Conservation (phyloP, 1,284 basidiomycete species). For the Agaricales sp. region DNA sequence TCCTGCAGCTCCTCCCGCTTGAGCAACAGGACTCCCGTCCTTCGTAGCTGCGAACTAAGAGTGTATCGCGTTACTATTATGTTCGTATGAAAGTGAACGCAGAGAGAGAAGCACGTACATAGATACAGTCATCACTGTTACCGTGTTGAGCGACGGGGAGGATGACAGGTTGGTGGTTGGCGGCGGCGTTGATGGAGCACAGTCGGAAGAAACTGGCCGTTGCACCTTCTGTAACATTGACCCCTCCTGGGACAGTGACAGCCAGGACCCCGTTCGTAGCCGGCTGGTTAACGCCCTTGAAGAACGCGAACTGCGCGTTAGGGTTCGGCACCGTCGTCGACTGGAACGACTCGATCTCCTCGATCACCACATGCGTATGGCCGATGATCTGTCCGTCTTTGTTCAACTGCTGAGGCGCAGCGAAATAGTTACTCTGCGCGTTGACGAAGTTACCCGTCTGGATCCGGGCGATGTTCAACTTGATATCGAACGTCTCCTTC, state of each 20-base stretch:
- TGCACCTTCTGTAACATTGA: slow-evolving; percentile 36
- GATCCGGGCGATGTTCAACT: slow-evolving; percentile 31
- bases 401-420: slow-evolving; percentile 43
- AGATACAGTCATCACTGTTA: slow-evolving; percentile 35
- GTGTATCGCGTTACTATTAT: not conserved
- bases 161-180: slow-evolving; percentile 43
- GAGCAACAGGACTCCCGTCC: not conserved
- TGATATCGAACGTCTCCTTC: slow-evolving; percentile 34
- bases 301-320: slow-evolving; percentile 37
- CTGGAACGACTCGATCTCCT: slow-evolving; percentile 31
- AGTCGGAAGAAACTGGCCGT: slow-evolving; percentile 42
- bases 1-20: not conserved
- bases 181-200: slow-evolving; percentile 32
- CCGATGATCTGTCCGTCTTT: slow-evolving; percentile 33
- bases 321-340: slow-evolving; percentile 39
- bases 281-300: slow-evolving; percentile 37
- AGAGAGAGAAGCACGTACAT: slow-evolving; percentile 25
- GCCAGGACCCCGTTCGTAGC: slow-evolving; percentile 31
- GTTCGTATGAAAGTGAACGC: not conserved
- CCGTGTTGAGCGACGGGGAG: slow-evolving; percentile 38
- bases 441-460: slow-evolving; percentile 36
- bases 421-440: slow-evolving; percentile 44
- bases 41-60: not conserved
- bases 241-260: slow-evolving; percentile 14
- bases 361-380: slow-evolving; percentile 45